phyloP scores from a whole-genome alignment of 441 rosid genomes.

The Rhodomyrtus psidioides region DNA sequence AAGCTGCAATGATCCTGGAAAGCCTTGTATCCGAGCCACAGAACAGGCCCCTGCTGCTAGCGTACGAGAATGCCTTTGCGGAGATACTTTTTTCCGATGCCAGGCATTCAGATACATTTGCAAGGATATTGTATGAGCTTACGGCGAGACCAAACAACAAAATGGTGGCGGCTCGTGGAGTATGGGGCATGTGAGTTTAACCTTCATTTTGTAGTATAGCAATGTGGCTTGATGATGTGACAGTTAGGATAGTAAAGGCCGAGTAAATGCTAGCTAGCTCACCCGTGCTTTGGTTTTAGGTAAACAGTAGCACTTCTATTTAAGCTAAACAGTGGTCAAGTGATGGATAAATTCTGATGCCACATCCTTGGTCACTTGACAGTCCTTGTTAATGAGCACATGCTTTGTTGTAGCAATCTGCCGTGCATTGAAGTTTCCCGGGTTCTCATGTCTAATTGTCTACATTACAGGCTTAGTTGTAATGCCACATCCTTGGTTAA shows the following conservation, averaged over 20 bases:
- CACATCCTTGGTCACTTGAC: background rate
- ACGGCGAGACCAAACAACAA: slow-evolving; percentile 89
- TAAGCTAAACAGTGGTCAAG: background rate
- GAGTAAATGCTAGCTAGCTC: background rate
- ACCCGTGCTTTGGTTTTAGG: background rate
- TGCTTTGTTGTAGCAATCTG: background rate
- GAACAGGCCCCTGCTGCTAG: slow-evolving; percentile 56
- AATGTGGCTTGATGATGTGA: background rate
- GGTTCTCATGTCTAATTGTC: background rate
- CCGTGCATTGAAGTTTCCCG: background rate
- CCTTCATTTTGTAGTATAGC: background rate
- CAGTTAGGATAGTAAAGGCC: background rate
- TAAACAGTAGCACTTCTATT: background rate
- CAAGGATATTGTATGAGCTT: slow-evolving; percentile 78
- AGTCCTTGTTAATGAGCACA: background rate
- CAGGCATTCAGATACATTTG: slow-evolving; percentile 79
- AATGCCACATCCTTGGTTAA: background rate
- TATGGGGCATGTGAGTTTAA: slow-evolving; percentile 78
- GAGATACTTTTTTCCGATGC: slow-evolving; percentile 82
- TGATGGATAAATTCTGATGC: background rate
- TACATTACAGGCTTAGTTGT: background rate
- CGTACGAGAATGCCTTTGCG: slow-evolving; percentile 85
- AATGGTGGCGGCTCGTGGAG: slow-evolving; percentile 78
- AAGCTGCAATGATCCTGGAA: slow-evolving; percentile 91
- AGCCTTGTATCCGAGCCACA: slow-evolving; percentile 91